phyloP scores from a whole-genome alignment of 495 filamentous ascomycete species.

The Eremomyces bilateralis region DNA sequence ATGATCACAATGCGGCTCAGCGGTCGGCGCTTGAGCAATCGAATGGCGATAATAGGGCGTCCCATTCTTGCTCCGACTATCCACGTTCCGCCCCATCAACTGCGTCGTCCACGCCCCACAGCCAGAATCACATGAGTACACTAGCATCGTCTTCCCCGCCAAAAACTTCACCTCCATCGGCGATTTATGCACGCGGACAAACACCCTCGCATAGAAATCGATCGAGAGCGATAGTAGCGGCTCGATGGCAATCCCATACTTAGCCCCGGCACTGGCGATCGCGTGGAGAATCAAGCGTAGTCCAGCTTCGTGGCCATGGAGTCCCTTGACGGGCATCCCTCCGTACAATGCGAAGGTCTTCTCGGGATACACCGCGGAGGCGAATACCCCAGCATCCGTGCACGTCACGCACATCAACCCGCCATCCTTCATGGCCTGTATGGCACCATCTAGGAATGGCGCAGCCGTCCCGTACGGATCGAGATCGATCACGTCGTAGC shows the following conservation, averaged over 20 bases:
- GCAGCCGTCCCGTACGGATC: conserved; percentile 89
- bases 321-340: conserved; percentile 62
- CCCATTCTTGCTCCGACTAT: conserved; percentile 38
- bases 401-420: conserved; percentile 90
- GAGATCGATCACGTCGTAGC: conserved; percentile 88
- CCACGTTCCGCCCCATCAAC: conserved; percentile 41
- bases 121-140: conserved; percentile 74
- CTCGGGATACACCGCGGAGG: conserved; percentile 77
- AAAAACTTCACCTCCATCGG: conserved; percentile 72
- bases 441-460: conserved; percentile 74
- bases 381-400: conserved; percentile 86
- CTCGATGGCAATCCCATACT: conserved; percentile 79
- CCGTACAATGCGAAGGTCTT: conserved; percentile 86
- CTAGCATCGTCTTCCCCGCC: conserved; percentile 74
- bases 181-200: conserved; percentile 59
- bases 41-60: conserved; percentile 48
- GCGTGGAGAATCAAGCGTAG: conserved; percentile 65
- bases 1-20: conserved; percentile 44
- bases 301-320: conserved; percentile 72
- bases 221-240: conserved; percentile 81
- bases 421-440: conserved; percentile 64
- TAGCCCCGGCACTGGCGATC: conserved; percentile 54
- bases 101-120: conserved; percentile 79
- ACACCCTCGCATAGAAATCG: conserved; percentile 85
- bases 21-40: conserved; percentile 43